Evolutionary conservation across 2,329 filamentous ascomycete species (phyloP), one percentile per base, ranked within the genome.

Genomic region (Colletotrichum phormii): DNA sequence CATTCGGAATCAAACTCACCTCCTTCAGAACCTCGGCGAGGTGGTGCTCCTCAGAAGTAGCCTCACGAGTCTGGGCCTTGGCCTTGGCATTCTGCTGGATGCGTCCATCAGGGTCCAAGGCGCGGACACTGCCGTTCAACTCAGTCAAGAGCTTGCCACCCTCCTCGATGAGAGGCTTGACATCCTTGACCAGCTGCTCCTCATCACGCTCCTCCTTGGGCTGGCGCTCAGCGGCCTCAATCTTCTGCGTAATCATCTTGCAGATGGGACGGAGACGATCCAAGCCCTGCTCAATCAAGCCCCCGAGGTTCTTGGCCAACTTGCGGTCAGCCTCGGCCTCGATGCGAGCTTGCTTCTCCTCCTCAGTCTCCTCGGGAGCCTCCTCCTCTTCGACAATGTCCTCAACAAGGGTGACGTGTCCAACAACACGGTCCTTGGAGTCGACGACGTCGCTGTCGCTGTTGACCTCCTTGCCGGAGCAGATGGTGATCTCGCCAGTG

Each of bases 131-230:
- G 64, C 95, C 95, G 80, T 98, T 97, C 82, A 93, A 92, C 82
- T 98, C 95, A 77, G 92, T 92, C 15, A 98, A 88, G 79, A 97
- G 95, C 76, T 91, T 91, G 66, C 91, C 90, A 60, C 92, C 95
- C 82, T 98, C 93, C 81, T 98, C 95, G 79, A 98, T 94, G 15
- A 98, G 88, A 1, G 95, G 95, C 82, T 93, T 94, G 78, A 98
- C 94, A 71, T 95, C 89, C 81, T 94, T 91, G 79, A 98, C 95
- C 5, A 98, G 90, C 77, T 94, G 89, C 79, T 98, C 94, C 81
- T 98, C 95, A 79, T 98, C 95, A 29, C 96, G 91, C 77, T 98
- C 95, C 5, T 97, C 94, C 82, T 94, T 93, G 55, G 93, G 92
- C 33, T 93, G 94, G 75, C 91, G 90, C 82, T 98, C 94, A 33